phyloP scores from a whole-genome alignment of 2,329 filamentous ascomycete genomes.

The Dryadomyces quercivorus region DNA sequence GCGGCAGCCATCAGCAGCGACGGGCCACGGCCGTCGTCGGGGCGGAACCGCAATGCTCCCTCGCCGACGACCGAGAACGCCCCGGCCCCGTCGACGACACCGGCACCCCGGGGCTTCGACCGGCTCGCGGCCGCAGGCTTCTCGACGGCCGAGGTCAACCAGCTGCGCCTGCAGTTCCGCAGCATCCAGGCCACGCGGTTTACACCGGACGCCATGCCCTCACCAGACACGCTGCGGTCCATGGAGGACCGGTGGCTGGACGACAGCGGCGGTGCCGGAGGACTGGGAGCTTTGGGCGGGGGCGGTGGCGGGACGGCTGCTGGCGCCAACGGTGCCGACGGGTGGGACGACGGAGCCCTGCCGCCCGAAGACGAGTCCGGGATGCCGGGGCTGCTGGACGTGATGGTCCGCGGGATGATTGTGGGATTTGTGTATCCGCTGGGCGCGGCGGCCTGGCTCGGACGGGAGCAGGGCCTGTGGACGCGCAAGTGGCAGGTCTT shows the following conservation, averaged over 20 bases:
- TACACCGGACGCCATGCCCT: constrained; percentile 82
- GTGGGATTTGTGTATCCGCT: constrained; percentile 94
- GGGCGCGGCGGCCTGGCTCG: constrained; percentile 72
- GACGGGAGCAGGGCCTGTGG: constrained; percentile 81
- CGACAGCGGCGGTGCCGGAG: constrained; percentile 29
- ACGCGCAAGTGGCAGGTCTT: constrained; percentile 74
- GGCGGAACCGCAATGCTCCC: no score
- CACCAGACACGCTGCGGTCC: constrained; percentile 57
- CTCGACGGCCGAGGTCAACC: constrained; percentile 68
- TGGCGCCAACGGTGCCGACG: constrained; percentile 11
- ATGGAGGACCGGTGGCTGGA: constrained; percentile 93
- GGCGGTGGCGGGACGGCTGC: constrained; percentile 18
- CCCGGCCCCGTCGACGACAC: constrained; percentile 23
- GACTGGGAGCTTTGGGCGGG: constrained; percentile 12
- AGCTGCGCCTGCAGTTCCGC: constrained; percentile 77
- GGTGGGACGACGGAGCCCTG: constrained; percentile 16
- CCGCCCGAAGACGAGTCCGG: constrained; percentile 33
- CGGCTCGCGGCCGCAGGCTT: constrained; percentile 73
- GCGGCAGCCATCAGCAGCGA: not conserved
- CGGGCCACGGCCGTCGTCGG: not conserved
- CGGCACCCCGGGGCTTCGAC: constrained; percentile 71
- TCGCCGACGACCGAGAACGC: not conserved
- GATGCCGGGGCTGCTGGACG: constrained; percentile 55
- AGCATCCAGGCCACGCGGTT: constrained; percentile 71
- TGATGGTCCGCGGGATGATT: constrained; percentile 76